These are phyloP conservation scores for Lachancea dasiensis DNA, from an alignment of 805 yeast genomes.

Conservation along the genomic window DNA sequence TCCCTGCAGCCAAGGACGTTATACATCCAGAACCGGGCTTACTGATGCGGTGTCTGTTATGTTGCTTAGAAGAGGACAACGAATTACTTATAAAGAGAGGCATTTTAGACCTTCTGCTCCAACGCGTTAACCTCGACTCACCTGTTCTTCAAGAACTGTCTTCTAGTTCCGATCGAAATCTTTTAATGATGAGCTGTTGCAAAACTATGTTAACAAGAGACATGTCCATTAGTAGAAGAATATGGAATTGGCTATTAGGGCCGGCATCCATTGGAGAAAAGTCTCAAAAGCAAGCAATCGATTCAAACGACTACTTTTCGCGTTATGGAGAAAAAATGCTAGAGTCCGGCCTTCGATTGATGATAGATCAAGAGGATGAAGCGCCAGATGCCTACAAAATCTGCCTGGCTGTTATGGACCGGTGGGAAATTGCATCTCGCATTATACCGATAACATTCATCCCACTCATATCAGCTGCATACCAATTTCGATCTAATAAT, in stretches of 20 bases:
- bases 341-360: conserved; percentile 45
- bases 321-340: conserved; percentile 48
- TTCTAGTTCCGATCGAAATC: conserved; percentile 47
- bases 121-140: conserved; percentile 61
- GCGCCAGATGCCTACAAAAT: conserved; percentile 52
- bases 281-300: conserved; percentile 36
- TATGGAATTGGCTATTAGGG: conserved; percentile 91
- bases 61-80: conserved; percentile 60
- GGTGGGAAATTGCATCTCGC: conserved; percentile 87
- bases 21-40: conserved; percentile 76
- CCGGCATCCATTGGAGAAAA: conserved; percentile 36
- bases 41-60: conserved; percentile 63
- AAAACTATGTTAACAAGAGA: conserved; percentile 71
- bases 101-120: conserved; percentile 70
- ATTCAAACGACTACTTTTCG: conserved; percentile 47
- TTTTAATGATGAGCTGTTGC: conserved; percentile 57
- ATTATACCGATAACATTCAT: conserved; percentile 65
- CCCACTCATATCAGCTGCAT: conserved; percentile 54
- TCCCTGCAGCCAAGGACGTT: conserved; percentile 53
- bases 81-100: conserved; percentile 78
- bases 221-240: conserved; percentile 88
- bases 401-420: conserved; percentile 71
- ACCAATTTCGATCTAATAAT: conserved; percentile 24
- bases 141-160: conserved; percentile 46
- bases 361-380: conserved; percentile 34